Conservation (phyloP, 306 rosid species). For the Medicago truncatula region DNA sequence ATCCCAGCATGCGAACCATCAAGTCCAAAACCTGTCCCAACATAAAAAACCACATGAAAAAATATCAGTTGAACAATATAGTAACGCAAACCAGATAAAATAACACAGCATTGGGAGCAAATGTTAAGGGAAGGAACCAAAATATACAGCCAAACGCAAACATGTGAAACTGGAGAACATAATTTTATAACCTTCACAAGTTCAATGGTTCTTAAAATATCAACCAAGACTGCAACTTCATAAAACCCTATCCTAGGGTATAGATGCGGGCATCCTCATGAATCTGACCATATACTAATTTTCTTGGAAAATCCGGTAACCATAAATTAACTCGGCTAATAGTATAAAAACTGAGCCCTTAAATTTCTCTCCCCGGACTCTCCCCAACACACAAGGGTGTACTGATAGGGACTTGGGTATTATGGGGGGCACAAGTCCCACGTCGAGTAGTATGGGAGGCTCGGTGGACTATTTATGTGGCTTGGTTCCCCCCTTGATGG, state of each 20-base stretch:
- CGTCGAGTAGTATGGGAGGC: neutral
- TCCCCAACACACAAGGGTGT: neutral
- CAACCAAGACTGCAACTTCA: slow-evolving; percentile 11
- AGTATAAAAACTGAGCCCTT: slow-evolving; percentile 8
- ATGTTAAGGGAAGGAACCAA: slow-evolving; percentile 13
- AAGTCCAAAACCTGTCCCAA: slow-evolving; percentile 84
- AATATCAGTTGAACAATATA: slow-evolving; percentile 17
- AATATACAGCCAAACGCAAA: slow-evolving; percentile 5
- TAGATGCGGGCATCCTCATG: slow-evolving; percentile 3
- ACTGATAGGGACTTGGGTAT: neutral
- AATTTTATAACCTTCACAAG: neutral
- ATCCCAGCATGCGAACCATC: slow-evolving; percentile 98
- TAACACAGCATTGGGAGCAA: slow-evolving; percentile 25
- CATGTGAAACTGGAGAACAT: slow-evolving; percentile 23
- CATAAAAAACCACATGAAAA: slow-evolving; percentile 37
- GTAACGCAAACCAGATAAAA: neutral
- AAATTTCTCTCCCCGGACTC: neutral
- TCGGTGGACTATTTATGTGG: neutral
- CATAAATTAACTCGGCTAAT: slow-evolving; percentile 9
- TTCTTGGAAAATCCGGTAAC: neutral
- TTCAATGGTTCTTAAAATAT: neutral
- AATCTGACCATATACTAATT: slow-evolving; percentile 19
- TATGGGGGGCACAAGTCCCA: neutral
- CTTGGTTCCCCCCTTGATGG: neutral
- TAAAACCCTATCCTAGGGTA: slow-evolving; percentile 8